These are phyloP conservation scores for Lithospermum erythrorhizon DNA, from an alignment of 257 asterid genomes.

Conservation along the genomic window DNA sequence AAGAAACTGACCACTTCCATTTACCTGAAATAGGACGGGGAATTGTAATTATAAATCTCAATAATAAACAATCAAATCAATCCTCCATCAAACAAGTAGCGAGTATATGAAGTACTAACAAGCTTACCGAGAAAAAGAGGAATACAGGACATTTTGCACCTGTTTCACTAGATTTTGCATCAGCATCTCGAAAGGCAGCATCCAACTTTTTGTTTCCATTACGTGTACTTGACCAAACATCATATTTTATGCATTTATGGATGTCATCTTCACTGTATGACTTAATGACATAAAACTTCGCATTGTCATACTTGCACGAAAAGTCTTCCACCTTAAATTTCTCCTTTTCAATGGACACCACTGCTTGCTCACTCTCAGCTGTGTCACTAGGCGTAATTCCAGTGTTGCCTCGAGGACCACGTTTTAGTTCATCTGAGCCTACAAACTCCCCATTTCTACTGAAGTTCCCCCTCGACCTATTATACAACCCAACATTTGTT, in stretches of 20 bases:
- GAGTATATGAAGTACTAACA: background rate
- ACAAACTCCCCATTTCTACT: constrained; percentile 44
- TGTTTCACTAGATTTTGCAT: constrained; percentile 32
- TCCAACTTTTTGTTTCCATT: constrained; percentile 69
- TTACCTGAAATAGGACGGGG: constrained; percentile 34
- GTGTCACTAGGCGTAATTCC: constrained; percentile 20
- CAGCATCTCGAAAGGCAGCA: constrained; percentile 47
- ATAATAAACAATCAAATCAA: background rate
- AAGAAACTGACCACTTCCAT: constrained; percentile 80
- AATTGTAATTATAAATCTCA: background rate
- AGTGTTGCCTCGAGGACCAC: constrained; percentile 67
- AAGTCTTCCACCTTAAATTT: constrained; percentile 48
- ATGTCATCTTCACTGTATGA: constrained; percentile 76
- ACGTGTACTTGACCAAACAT: constrained; percentile 87
- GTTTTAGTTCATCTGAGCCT: constrained; percentile 44
- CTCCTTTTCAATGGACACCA: constrained; percentile 26
- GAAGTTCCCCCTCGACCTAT: constrained; percentile 31
- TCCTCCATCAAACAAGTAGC: background rate
- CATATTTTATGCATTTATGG: constrained; percentile 73
- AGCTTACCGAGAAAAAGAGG: constrained; percentile 67
- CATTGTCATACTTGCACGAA: constrained; percentile 41
- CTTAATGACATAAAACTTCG: constrained; percentile 72
- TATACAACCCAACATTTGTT: constrained; percentile 35
- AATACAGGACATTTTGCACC: constrained; percentile 52
- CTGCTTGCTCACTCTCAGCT: constrained; percentile 33